Evolutionary conservation across 2,329 filamentous ascomycete genomes (phyloP).

Genomic region (Aschersonia sp.): DNA sequence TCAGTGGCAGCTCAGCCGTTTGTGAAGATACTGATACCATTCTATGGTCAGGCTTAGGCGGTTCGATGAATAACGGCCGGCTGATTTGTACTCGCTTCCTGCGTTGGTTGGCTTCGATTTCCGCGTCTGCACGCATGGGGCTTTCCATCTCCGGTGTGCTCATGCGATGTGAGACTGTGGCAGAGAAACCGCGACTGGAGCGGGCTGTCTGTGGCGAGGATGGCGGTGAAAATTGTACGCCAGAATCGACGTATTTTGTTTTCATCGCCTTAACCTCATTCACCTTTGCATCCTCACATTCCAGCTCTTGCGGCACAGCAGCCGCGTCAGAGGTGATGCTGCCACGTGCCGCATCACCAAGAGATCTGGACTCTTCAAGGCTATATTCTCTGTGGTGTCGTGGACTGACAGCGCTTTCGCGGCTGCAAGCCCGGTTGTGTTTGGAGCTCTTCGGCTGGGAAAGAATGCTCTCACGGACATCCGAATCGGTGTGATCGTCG

Average conservation of each 20-base stretch:
- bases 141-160: constrained; percentile 25
- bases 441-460: constrained; percentile 29
- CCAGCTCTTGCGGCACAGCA: constrained; percentile 37
- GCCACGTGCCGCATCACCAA: constrained; percentile 38
- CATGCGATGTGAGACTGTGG: constrained; percentile 24
- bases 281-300: constrained; percentile 36
- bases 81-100: constrained; percentile 50
- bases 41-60: constrained; percentile 19
- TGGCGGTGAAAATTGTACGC: constrained; percentile 71
- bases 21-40: constrained; percentile 42
- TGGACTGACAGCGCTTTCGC: constrained; percentile 35
- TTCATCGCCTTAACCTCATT: constrained; percentile 9
- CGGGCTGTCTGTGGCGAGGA: constrained; percentile 47
- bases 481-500: constrained; percentile 60
- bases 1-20: constrained; percentile 26
- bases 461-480: constrained; percentile 48
- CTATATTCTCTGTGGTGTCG: constrained; percentile 42
- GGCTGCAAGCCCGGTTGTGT: constrained; percentile 40
- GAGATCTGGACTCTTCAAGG: constrained; percentile 39
- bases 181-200: constrained; percentile 11
- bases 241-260: constrained; percentile 59
- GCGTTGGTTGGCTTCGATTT: constrained; percentile 61
- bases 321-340: constrained; percentile 35
- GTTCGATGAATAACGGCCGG: constrained; percentile 34
- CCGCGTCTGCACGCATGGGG: constrained; percentile 29